Conservation (phyloP, 768 basidiomycete genomes). For the Kwoniella shandongensis region DNA sequence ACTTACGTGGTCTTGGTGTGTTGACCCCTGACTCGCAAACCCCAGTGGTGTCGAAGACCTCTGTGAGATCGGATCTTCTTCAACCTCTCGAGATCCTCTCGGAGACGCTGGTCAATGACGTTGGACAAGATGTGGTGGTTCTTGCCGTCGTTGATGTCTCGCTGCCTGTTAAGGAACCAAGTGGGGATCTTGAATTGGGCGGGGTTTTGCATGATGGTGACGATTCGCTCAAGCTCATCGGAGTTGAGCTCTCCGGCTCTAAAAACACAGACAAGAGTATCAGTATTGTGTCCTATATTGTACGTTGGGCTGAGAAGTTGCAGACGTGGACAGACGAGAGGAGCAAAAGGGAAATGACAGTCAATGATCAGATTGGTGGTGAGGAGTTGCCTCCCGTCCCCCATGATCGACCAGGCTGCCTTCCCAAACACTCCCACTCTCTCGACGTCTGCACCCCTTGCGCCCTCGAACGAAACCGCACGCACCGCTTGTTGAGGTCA, state of each 20-base stretch:
- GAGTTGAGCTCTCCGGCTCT: conserved; percentile 99
- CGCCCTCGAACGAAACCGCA: conserved; percentile 17
- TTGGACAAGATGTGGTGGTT: conserved; percentile 94
- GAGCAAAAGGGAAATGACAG: not conserved
- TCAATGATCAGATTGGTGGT: no score
- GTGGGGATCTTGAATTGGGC: conserved; percentile 99
- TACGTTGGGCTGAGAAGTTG: not conserved
- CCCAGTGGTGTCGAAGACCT: conserved; percentile 71
- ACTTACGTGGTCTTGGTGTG: conserved; percentile 91
- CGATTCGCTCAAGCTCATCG: conserved; percentile 97
- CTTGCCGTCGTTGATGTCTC: conserved; percentile 96
- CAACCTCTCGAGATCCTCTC: conserved; percentile 95
- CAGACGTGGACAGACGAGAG: no score
- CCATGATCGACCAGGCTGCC: no score
- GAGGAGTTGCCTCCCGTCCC: not conserved
- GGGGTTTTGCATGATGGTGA: conserved; percentile 99
- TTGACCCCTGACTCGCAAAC: conserved; percentile 77
- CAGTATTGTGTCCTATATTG: not conserved
- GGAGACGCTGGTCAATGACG: conserved; percentile 93
- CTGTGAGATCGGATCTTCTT: conserved; percentile 99
- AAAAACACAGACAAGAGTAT: conserved; percentile 7
- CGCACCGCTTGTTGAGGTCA: conserved; percentile 95
- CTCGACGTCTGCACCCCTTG: no score
- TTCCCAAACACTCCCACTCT: no score
- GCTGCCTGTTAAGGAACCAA: conserved; percentile 99